These are phyloP conservation scores for Datura wrightii DNA, from an alignment of 257 asterid genomes.

Conservation along the genomic window DNA sequence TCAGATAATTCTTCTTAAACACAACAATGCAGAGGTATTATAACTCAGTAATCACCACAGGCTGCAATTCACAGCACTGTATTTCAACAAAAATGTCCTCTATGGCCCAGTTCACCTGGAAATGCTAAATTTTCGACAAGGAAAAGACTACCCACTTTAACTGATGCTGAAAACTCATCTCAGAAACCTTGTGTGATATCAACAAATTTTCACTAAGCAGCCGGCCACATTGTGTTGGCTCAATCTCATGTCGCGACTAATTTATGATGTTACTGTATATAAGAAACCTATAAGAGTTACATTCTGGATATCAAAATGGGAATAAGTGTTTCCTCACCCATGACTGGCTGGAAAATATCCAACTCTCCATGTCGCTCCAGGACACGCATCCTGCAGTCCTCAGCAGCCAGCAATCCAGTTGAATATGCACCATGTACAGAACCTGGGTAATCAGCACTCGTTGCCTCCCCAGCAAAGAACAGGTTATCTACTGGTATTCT, in stretches of 20 bases:
- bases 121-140: not conserved
- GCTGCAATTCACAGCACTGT: not conserved
- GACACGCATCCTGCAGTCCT: conserved; percentile 89
- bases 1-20: not conserved
- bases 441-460: conserved; percentile 78
- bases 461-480: conserved; percentile 94
- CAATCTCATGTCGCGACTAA: not conserved
- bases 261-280: not conserved
- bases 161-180: conserved; percentile 50
- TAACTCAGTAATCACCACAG: conserved; percentile 2
- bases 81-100: not conserved
- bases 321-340: conserved; percentile 64
- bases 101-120: not conserved
- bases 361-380: conserved; percentile 79
- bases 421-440: conserved; percentile 93
- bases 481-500: conserved; percentile 84
- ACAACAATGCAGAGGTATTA: not conserved
- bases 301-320: conserved; percentile 77
- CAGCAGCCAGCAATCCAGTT: conserved; percentile 86
- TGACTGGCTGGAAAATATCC: conserved; percentile 69
- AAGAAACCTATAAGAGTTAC: conserved; percentile 34
- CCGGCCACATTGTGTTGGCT: conserved; percentile 31
- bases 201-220: conserved; percentile 48
- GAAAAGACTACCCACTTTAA: conserved; percentile 23
- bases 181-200: conserved; percentile 38